phyloP scores from a whole-genome alignment of 306 rosid genomes.

The Trifolium dubium region DNA sequence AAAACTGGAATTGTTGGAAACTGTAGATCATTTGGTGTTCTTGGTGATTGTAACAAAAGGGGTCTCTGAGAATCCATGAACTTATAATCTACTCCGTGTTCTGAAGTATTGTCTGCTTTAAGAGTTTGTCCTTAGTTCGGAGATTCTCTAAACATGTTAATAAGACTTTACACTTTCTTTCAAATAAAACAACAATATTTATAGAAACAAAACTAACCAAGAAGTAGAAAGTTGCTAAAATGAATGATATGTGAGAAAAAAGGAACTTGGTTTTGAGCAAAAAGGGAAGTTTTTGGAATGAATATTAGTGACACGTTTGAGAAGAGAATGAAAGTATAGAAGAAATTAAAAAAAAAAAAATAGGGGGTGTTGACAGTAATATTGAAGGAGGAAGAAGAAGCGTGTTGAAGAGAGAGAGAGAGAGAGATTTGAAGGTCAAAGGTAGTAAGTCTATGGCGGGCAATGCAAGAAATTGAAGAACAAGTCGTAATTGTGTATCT shows the following conservation, averaged over 20 bases:
- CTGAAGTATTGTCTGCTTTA: not conserved
- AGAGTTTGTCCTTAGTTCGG: not conserved
- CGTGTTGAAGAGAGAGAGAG: conserved; percentile 45
- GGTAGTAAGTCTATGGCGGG: conserved; percentile 45
- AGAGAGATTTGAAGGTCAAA: conserved; percentile 51
- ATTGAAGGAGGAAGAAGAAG: conserved; percentile 5
- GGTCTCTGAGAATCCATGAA: conserved; percentile 58
- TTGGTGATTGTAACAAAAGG: conserved; percentile 57
- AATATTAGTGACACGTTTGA: not conserved
- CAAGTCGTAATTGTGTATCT: conserved; percentile 57
- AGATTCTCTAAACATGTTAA: not conserved
- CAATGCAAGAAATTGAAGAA: conserved; percentile 47
- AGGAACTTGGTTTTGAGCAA: not conserved
- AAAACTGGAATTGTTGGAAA: conserved; percentile 32
- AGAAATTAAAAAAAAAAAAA: too few relatives aligned
- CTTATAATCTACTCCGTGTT: not conserved
- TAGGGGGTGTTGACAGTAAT: too few relatives aligned
- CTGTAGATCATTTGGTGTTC: conserved; percentile 46
- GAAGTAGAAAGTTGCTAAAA: not conserved
- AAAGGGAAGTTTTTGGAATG: not conserved
- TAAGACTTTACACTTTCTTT: not conserved
- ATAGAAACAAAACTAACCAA: not conserved
- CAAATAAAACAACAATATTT: not conserved
- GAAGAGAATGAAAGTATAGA: too few relatives aligned
- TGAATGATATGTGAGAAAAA: conserved; percentile 11